Evolutionary conservation across 2,329 filamentous ascomycete species (phyloP).

Genomic region (Escovopsis sp.): DNA sequence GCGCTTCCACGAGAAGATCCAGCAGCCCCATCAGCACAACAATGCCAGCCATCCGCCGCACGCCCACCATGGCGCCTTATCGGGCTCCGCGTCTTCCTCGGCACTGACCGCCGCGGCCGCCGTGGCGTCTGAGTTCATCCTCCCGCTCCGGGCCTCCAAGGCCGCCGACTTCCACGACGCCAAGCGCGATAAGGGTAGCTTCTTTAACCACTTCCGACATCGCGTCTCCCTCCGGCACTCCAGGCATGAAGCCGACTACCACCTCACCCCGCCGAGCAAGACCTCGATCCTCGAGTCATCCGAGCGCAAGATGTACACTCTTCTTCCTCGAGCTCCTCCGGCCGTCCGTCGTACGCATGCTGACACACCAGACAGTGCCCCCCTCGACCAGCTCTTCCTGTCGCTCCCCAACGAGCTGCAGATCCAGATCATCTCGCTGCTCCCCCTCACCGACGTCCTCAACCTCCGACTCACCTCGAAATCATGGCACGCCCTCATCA

Average conservation of each 20-base stretch:
- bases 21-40: conserved; percentile 38
- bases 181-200: conserved; percentile 28
- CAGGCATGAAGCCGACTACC: conserved; percentile 14
- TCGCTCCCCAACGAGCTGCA: conserved; percentile 47
- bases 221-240: conserved; percentile 23
- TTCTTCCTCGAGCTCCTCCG: neutral
- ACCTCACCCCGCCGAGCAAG: conserved; percentile 6
- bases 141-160: conserved; percentile 32
- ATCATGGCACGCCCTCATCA: conserved; percentile 44
- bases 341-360: conserved; percentile 1
- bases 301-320: conserved; percentile 18
- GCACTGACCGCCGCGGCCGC: conserved; percentile 13
- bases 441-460: conserved; percentile 46
- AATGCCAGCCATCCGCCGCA: conserved; percentile 29
- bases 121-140: conserved; percentile 29
- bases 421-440: conserved; percentile 44
- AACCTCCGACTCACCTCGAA: conserved; percentile 44
- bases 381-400: conserved; percentile 43
- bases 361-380: conserved; percentile 20
- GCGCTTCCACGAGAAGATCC: conserved; percentile 48
- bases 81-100: conserved; percentile 7
- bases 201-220: conserved; percentile 24
- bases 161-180: conserved; percentile 17
- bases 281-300: conserved; percentile 15
- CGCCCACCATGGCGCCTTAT: conserved; percentile 14